These are phyloP conservation scores for Mycena albidolilacea DNA, from an alignment of 768 basidiomycete genomes.

Conservation along the genomic window DNA sequence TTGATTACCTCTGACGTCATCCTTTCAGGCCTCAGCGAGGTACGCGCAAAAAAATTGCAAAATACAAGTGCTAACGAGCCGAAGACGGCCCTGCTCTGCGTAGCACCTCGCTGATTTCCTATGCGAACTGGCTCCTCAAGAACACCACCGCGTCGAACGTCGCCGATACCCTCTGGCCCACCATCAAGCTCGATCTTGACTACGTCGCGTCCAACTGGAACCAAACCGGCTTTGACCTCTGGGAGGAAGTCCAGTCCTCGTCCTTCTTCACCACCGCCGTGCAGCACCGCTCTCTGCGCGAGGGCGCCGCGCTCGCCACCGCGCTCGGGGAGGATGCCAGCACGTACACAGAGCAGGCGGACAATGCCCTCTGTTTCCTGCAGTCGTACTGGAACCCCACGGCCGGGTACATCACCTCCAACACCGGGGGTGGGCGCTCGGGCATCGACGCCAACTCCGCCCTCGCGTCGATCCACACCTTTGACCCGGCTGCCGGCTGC, in stretches of 20 bases:
- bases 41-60: slow-evolving; percentile 35
- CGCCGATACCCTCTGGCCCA: slow-evolving; percentile 8
- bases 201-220: slow-evolving; percentile 71
- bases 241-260: slow-evolving; percentile 80
- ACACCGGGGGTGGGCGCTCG: slow-evolving; percentile 81
- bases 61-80: neutral
- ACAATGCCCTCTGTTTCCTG: slow-evolving; percentile 79
- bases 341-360: slow-evolving; percentile 74
- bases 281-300: slow-evolving; percentile 81
- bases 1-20: slow-evolving; percentile 12
- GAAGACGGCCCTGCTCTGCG: slow-evolving; percentile 83
- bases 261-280: slow-evolving; percentile 89
- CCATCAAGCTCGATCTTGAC: slow-evolving; percentile 65
- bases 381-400: slow-evolving; percentile 86
- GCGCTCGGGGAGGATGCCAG: slow-evolving; percentile 68
- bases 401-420: slow-evolving; percentile 75
- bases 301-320: slow-evolving; percentile 75
- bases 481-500: slow-evolving; percentile 65
- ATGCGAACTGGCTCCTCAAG: slow-evolving; percentile 72
- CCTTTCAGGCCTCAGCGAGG: slow-evolving; percentile 69
- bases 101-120: slow-evolving; percentile 75
- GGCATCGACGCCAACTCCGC: slow-evolving; percentile 84
- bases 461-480: slow-evolving; percentile 76
- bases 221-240: slow-evolving; percentile 74
- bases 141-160: slow-evolving; percentile 65